Base-by-base conservation (phyloP, 805 yeast genomes). In the Cyberlindnera euphorbiiphila region DNA sequence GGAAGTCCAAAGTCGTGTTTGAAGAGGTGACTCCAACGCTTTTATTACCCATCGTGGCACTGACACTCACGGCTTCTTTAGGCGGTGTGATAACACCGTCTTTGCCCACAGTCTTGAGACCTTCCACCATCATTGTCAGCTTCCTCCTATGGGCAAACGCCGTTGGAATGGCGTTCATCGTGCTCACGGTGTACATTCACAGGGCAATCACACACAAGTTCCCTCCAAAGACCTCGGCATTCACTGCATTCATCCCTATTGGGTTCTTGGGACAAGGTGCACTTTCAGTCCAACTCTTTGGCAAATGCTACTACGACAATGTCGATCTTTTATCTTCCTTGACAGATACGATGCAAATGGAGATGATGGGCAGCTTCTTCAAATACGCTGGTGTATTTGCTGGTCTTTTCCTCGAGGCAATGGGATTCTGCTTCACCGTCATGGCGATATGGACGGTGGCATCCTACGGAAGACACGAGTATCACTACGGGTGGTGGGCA, bases 181-280 rank as follows among this genome's bases (percentile, higher is more conserved):
- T 79, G 17, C 64, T 78, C 8, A 64, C 78, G 12, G 62, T 84
- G 3, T 78, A 79, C 54, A 63, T 81, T 43, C 69, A 81, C 69
- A 76, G 78, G 37, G 59, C 85, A 17, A 56, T 80, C 17, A 60
- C 76, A 2, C 65, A 71, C 52, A 79, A 79, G 46, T 59, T 80
- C 18, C 89, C 95, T 2, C 62, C 69, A 6, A 70, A 77, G 39
- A 56, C 60, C 9, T 50, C 62, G 32, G 70, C 82, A 3, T 81
- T 81, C 54, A 71, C 88, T n/a, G 62, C 77, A 32, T 85, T 87
- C 54, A 69, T 86, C 36, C 88, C 94, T 1, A 65, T 87, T 31
- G 96, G 96, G 7, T 80, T 89, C 28, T 58, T 84, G 54, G 96
- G 96, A 14, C 96, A 88, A 60, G 95, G 93, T 2, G 72, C 85